Conservation (phyloP, 371 early-diverging fungal species). For the Rhizomucor pusillus region DNA sequence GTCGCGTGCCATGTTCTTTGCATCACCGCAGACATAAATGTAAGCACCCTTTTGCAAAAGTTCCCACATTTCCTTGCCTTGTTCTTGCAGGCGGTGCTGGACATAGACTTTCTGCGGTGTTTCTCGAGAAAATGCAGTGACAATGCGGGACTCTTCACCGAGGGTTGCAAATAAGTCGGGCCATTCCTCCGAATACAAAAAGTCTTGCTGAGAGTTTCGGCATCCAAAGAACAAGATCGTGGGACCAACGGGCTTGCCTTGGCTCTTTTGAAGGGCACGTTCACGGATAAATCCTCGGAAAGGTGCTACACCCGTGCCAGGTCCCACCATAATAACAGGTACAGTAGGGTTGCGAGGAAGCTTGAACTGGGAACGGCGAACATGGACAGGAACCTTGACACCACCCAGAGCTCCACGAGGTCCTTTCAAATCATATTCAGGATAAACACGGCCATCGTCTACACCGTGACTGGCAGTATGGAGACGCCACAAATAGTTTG, state of each 20-base stretch:
- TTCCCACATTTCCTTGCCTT: slow-evolving; percentile 71
- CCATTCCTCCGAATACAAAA: slow-evolving; percentile 87
- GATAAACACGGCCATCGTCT: slow-evolving; percentile 29
- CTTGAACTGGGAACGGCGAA: slow-evolving; percentile 86
- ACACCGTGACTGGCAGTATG: slow-evolving; percentile 40
- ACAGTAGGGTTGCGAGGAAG: slow-evolving; percentile 75
- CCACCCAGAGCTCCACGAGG: slow-evolving; percentile 44
- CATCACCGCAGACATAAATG: slow-evolving; percentile 95
- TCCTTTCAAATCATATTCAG: slow-evolving; percentile 52
- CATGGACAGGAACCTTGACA: slow-evolving; percentile 73
- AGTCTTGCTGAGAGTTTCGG: slow-evolving; percentile 81
- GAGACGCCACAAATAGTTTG: slow-evolving; percentile 66
- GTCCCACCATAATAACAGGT: slow-evolving; percentile 96
- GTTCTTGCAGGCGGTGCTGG: slow-evolving; percentile 73
- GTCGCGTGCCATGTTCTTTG: slow-evolving; percentile 94
- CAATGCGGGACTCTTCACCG: slow-evolving; percentile 57
- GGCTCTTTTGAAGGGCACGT: slow-evolving; percentile 62
- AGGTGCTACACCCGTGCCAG: slow-evolving; percentile 98
- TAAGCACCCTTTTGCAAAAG: slow-evolving; percentile 72
- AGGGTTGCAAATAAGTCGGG: slow-evolving; percentile 58
- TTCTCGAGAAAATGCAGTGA: slow-evolving; percentile 90
- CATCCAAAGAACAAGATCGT: slow-evolving; percentile 94
- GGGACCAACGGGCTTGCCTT: slow-evolving; percentile 67
- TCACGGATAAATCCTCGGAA: slow-evolving; percentile 95
- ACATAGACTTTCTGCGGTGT: slow-evolving; percentile 82